phyloP scores from a whole-genome alignment of 352 stramenopile species.

The Lagenidium giganteum region DNA sequence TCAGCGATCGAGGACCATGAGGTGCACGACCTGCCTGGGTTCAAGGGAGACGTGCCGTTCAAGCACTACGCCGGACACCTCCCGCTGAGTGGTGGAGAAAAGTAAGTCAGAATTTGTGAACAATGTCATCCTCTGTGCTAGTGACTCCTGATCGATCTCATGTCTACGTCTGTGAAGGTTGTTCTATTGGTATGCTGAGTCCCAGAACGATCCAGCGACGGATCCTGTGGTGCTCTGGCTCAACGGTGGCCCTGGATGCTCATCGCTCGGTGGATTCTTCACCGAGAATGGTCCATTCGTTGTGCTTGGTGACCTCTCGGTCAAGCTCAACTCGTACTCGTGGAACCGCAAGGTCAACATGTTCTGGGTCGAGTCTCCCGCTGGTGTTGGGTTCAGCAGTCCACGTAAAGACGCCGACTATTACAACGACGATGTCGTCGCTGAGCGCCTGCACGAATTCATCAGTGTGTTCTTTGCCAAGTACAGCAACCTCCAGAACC shows the following conservation, averaged over 20 bases:
- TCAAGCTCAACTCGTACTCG: slow-evolving; percentile 70
- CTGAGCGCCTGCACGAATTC: slow-evolving; percentile 50
- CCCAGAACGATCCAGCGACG: slow-evolving; percentile 29
- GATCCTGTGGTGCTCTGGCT: slow-evolving; percentile 88
- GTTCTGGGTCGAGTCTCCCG: slow-evolving; percentile 87
- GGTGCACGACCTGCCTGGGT: slow-evolving; percentile 40
- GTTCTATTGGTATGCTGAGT: slow-evolving; percentile 76
- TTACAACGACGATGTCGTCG: slow-evolving; percentile 51
- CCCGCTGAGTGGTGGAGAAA: slow-evolving; percentile 33
- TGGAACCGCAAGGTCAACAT: slow-evolving; percentile 89
- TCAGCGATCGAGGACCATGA: slow-evolving; percentile 30
- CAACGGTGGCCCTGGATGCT: slow-evolving; percentile 89
- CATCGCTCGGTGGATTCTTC: slow-evolving; percentile 78
- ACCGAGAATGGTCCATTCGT: slow-evolving; percentile 74
- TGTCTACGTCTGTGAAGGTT: slow-evolving; percentile 8
- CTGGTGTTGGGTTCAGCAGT: slow-evolving; percentile 78
- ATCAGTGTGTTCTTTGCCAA: slow-evolving; percentile 66
- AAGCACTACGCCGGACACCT: slow-evolving; percentile 57
- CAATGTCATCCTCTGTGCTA: slow-evolving; percentile 1
- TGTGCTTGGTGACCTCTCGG: slow-evolving; percentile 32
- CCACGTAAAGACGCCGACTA: slow-evolving; percentile 45
- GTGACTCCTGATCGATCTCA: not conserved
- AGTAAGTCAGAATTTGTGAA: too few species aligned
- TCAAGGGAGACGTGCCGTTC: slow-evolving; percentile 46
- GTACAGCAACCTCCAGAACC: slow-evolving; percentile 61